Evolutionary conservation across 2,329 filamentous ascomycete species (phyloP).

Genomic region (Gnomoniopsis smithogilvyi): DNA sequence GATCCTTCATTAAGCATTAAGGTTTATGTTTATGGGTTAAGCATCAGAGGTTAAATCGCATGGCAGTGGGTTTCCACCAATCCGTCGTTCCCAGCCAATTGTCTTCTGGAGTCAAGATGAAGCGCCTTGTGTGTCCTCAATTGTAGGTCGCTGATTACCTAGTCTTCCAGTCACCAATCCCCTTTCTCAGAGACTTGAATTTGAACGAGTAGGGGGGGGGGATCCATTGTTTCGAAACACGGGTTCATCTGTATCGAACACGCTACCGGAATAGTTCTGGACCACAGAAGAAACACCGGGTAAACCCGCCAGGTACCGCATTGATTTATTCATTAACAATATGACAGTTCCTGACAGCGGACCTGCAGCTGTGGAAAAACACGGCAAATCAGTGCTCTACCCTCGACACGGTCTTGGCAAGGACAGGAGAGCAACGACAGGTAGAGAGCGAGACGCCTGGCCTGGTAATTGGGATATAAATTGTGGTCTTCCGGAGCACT

Average conservation of each 20-base stretch:
- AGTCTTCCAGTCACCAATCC: too few species aligned
- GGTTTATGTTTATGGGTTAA: neutral
- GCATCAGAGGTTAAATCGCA: neutral
- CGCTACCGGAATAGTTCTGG: neutral
- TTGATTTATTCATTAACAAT: neutral
- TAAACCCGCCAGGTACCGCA: neutral
- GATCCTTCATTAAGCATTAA: neutral
- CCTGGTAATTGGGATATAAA: too few species aligned
- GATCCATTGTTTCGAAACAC: neutral
- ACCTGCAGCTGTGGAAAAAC: too few species aligned
- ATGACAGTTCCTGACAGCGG: too few species aligned
- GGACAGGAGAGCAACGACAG: too few species aligned
- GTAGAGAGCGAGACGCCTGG: too few species aligned
- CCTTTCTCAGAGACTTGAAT: neutral
- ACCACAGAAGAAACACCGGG: neutral
- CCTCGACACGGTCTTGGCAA: too few species aligned
- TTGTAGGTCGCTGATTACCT: too few species aligned
- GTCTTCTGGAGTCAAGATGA: neutral
- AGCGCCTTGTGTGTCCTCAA: too few species aligned
- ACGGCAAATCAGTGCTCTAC: too few species aligned
- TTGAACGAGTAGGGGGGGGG: too few species aligned
- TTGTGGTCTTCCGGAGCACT: too few species aligned
- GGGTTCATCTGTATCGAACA: neutral
- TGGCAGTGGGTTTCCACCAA: neutral
- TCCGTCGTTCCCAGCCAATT: neutral